These are phyloP conservation scores for Malus hybrid DNA, from an alignment of 331 rosid genomes.

Conservation along the genomic window DNA sequence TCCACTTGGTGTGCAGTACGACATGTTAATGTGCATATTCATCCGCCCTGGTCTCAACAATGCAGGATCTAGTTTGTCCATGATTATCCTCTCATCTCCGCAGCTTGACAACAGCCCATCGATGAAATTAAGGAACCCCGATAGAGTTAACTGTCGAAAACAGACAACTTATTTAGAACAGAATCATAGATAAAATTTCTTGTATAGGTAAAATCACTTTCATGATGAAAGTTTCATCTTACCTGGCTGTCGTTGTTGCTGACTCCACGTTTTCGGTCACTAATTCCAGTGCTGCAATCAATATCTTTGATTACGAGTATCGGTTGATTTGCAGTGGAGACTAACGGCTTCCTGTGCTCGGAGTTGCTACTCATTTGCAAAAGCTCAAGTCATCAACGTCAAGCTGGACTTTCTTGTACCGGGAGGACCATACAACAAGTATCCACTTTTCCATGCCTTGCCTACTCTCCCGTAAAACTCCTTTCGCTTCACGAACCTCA, in stretches of 20 bases:
- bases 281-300: slow-evolving; percentile 23
- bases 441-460: slow-evolving; percentile 40
- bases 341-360: slow-evolving; percentile 15
- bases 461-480: slow-evolving; percentile 26
- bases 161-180: not conserved
- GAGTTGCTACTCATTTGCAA: not conserved
- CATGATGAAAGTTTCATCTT: not conserved
- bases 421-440: slow-evolving; percentile 36
- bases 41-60: slow-evolving; percentile 37
- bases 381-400: slow-evolving; percentile 35
- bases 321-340: slow-evolving; percentile 21
- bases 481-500: slow-evolving; percentile 21
- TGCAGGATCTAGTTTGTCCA: slow-evolving; percentile 30
- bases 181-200: not conserved
- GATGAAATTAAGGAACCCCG: slow-evolving; percentile 24
- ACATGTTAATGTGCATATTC: slow-evolving; percentile 37
- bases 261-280: slow-evolving; percentile 2
- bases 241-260: slow-evolving; percentile 12
- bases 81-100: slow-evolving; percentile 25
- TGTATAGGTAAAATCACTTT: not conserved
- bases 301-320: slow-evolving; percentile 34
- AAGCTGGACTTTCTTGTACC: slow-evolving; percentile 38
- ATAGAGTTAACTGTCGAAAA: not conserved
- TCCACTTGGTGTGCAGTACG: slow-evolving; percentile 24
- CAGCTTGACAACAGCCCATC: slow-evolving; percentile 25